Evolutionary conservation across 306 rosid genomes (phyloP).

Genomic region (Cyclanthera cordifolia): DNA sequence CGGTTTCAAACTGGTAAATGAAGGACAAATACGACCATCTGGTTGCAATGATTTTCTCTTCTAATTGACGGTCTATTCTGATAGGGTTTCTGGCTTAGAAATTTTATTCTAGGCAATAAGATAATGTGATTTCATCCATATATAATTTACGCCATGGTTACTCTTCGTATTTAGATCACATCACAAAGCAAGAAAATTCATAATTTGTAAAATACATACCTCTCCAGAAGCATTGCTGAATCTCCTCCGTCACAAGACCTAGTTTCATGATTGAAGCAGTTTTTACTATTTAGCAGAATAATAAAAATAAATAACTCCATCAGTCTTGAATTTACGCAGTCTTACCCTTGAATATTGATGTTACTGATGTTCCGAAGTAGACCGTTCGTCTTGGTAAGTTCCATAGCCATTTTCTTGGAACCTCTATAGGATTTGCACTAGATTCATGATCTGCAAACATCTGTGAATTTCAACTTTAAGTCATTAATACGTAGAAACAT

Average conservation of each 20-base stretch:
- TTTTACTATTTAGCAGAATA: no score
- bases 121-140: neutral
- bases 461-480: slow-evolving; percentile 38
- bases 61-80: neutral
- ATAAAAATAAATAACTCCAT: no score
- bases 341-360: slow-evolving; percentile 41
- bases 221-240: slow-evolving; percentile 94
- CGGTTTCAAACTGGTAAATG: neutral
- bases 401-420: slow-evolving; percentile 87
- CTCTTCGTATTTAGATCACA: neutral
- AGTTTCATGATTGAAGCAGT: neutral
- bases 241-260: slow-evolving; percentile 74
- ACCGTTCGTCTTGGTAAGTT: slow-evolving; percentile 69
- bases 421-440: slow-evolving; percentile 50
- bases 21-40: neutral
- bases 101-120: neutral
- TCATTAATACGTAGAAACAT: no score
- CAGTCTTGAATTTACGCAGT: neutral
- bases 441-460: slow-evolving; percentile 76
- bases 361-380: slow-evolving; percentile 78
- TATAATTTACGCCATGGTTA: neutral
- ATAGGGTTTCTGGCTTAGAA: no score
- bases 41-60: no score
- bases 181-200: neutral
- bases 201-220: slow-evolving; percentile 37